Percentiles rank a stretch among this genome's conserved stretches.
These are phyloP conservation scores for Phyllosticta citriasiana DNA, from an alignment of 2,329 filamentous ascomycete genomes.

Conservation along the genomic window DNA sequence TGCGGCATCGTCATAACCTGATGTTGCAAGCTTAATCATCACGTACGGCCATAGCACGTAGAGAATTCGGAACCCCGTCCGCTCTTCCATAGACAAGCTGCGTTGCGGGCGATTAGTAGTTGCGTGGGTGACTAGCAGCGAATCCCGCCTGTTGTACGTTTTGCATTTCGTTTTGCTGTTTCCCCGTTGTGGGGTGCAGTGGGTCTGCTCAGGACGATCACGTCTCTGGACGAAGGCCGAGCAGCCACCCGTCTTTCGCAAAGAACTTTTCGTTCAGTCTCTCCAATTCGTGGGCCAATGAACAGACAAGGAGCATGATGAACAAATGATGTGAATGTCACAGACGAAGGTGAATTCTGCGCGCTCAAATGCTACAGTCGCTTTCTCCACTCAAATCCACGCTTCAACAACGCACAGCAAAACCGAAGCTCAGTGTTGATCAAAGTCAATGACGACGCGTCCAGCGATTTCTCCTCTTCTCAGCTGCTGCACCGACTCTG, in stretches of 20 bases:
- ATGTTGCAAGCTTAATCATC: background rate
- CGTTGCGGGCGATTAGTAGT: background rate
- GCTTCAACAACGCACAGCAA: background rate
- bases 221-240: background rate
- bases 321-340: background rate
- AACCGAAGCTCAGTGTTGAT: constrained; percentile 21
- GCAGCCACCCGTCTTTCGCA: background rate
- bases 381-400: background rate
- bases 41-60: background rate
- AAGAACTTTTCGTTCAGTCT: too few relatives aligned
- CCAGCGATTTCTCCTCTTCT: constrained; percentile 42
- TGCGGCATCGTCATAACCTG: too few relatives aligned
- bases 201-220: background rate
- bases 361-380: background rate
- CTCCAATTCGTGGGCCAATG: too few relatives aligned
- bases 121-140: background rate
- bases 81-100: background rate
- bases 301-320: too few relatives aligned
- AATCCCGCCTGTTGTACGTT: too few relatives aligned
- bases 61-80: background rate
- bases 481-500: constrained; percentile 43
- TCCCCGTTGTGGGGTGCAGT: background rate
- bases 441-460: constrained; percentile 45
- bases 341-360: background rate
- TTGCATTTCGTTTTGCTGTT: background rate